A percentile compares a stretch with the other conserved stretches of the same genome.
These are phyloP conservation scores for Mortierella sp. DNA, from an alignment of 371 early-diverging fungal genomes.

Conservation along the genomic window DNA sequence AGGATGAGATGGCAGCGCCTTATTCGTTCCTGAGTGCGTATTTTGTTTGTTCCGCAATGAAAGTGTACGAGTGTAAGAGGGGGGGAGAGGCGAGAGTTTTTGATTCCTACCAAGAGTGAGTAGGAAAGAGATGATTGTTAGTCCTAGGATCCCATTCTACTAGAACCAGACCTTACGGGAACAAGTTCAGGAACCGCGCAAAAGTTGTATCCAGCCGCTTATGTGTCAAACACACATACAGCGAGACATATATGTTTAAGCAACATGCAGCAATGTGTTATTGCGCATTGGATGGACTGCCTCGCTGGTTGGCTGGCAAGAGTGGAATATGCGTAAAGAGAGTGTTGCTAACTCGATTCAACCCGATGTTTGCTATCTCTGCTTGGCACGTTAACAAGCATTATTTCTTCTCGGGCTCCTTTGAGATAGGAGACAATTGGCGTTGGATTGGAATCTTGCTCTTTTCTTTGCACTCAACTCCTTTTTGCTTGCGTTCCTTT, in stretches of 20 bases:
- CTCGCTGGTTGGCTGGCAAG: not conserved
- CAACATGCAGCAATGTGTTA: not conserved
- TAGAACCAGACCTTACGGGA: not conserved
- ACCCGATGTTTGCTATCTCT: not conserved
- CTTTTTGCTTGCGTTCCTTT: too few species aligned
- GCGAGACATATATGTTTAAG: not conserved
- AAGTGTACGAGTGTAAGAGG: not conserved
- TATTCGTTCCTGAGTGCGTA: not conserved
- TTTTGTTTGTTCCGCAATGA: not conserved
- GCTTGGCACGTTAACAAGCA: not conserved
- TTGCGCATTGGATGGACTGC: not conserved
- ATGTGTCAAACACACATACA: not conserved
- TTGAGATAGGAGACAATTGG: not conserved
- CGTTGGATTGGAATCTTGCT: conserved; percentile 15
- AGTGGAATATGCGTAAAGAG: not conserved
- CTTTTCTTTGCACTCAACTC: not conserved
- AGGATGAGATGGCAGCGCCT: not conserved
- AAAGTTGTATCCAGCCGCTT: too few species aligned
- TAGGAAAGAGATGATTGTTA: not conserved
- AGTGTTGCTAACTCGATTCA: not conserved
- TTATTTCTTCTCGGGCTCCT: not conserved
- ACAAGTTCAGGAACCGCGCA: not conserved
- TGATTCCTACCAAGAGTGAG: not conserved
- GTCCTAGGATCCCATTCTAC: conserved; percentile 1
- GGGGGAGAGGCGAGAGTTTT: not conserved